phyloP scores from a whole-genome alignment of 176 grass and related monocot genomes.

The Typha latifolia region DNA sequence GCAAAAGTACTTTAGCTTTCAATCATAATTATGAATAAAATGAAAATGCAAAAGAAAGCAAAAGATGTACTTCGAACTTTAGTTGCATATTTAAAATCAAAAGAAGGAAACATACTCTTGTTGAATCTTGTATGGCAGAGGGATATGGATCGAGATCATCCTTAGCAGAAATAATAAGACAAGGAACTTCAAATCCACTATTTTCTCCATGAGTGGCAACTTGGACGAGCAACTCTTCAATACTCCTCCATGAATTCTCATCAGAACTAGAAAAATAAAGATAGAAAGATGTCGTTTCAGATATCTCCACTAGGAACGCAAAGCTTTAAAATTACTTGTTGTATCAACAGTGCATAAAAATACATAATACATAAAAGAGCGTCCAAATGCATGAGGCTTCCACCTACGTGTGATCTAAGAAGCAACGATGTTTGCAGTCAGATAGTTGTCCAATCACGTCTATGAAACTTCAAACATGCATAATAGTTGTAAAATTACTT shows the following conservation, averaged over 20 bases:
- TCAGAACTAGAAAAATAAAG: conserved; percentile 40
- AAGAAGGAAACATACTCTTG: conserved; percentile 53
- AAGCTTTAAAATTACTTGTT: too few relatives aligned
- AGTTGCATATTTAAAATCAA: neutral
- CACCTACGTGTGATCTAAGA: too few relatives aligned
- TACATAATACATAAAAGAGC: too few relatives aligned
- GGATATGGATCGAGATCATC: conserved; percentile 92
- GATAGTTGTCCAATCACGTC: too few relatives aligned
- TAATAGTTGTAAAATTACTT: too few relatives aligned
- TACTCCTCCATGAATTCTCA: conserved; percentile 81
- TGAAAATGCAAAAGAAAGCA: neutral
- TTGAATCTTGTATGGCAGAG: conserved; percentile 77
- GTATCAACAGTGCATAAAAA: too few relatives aligned
- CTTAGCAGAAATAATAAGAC: conserved; percentile 90
- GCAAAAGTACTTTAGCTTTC: too few relatives aligned
- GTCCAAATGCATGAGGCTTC: too few relatives aligned
- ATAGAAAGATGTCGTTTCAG: neutral
- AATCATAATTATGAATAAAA: too few relatives aligned
- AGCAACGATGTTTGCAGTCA: too few relatives aligned
- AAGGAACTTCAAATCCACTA: conserved; percentile 85
- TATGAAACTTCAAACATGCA: too few relatives aligned
- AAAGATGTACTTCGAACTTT: neutral
- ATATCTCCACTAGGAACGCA: too few relatives aligned
- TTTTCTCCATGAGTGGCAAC: conserved; percentile 97
- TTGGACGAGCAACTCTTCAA: conserved; percentile 75